A percentile compares a stretch with the other conserved stretches of the same genome.
phyloP scores from a whole-genome alignment of 2,329 filamentous ascomycete genomes.

The Claviceps maximensis region DNA sequence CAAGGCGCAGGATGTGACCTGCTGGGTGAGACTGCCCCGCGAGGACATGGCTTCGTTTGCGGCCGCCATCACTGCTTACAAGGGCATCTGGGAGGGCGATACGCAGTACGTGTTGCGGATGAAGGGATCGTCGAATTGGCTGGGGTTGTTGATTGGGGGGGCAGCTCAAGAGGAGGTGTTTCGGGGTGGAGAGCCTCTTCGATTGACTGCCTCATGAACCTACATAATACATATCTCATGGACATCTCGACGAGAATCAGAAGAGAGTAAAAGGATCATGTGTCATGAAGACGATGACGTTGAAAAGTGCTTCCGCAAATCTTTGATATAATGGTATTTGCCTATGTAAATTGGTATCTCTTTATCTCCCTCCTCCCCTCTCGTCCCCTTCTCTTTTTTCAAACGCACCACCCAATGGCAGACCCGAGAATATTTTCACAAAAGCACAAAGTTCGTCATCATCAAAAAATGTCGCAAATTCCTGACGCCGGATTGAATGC shows the following conservation, averaged over 20 bases:
- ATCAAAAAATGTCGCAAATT: constrained; percentile 4
- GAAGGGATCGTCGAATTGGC: constrained; percentile 48
- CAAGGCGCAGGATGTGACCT: constrained; percentile 38
- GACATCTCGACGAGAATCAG: not conserved
- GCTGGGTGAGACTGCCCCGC: constrained; percentile 52
- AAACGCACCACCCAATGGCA: not conserved
- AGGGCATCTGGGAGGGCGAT: constrained; percentile 30
- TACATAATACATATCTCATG: too few relatives aligned
- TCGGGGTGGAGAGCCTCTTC: constrained; percentile 24
- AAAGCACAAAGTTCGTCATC: not conserved
- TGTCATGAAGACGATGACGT: not conserved
- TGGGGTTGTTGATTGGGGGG: constrained; percentile 44
- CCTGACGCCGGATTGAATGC: constrained; percentile 8
- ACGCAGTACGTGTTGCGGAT: constrained; percentile 40
- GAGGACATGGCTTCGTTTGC: constrained; percentile 47
- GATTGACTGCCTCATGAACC: too few relatives aligned
- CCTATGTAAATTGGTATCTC: constrained; percentile 6
- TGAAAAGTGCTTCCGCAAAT: constrained; percentile 4
- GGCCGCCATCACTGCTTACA: constrained; percentile 54
- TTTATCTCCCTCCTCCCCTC: not conserved
- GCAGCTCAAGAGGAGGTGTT: constrained; percentile 28
- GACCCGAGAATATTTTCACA: not conserved
- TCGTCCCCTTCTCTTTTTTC: not conserved
- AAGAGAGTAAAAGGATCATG: constrained; percentile 4
- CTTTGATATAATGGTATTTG: constrained; percentile 7